Conservation (phyloP, 2,329 filamentous ascomycete genomes). For the Colletotrichum theobromicola region DNA sequence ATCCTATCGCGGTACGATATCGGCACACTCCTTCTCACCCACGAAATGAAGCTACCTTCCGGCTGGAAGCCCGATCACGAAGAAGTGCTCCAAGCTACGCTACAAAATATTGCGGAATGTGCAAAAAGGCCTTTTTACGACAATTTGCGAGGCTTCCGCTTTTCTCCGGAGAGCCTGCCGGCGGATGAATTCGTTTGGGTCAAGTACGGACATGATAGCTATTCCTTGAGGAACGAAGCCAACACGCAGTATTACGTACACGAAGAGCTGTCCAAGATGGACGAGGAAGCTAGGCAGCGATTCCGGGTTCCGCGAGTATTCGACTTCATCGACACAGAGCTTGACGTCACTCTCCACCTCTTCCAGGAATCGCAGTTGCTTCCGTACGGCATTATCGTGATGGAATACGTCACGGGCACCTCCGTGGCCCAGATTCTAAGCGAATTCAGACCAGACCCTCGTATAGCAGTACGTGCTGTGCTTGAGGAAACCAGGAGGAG, state of each 20-base stretch:
- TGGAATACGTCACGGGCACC: neutral
- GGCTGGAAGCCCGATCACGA: neutral
- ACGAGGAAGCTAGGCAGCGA: neutral
- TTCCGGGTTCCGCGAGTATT: neutral
- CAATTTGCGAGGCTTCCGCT: neutral
- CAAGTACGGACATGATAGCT: neutral
- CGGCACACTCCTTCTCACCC: accelerated
- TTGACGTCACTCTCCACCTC: neutral
- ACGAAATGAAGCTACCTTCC: neutral
- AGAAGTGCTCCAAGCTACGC: neutral
- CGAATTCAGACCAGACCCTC: neutral
- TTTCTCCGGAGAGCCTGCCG: neutral
- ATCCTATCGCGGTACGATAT: neutral
- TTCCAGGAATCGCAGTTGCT: accelerated
- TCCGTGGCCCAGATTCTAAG: neutral
- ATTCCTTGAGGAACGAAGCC: neutral
- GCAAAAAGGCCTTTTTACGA: neutral
- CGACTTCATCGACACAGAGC: neutral
- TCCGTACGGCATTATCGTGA: neutral
- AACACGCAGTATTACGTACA: neutral
- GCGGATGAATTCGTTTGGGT: neutral
- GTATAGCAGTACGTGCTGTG: neutral
- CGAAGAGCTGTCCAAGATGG: neutral
- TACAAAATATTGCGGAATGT: neutral
- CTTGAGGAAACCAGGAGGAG: neutral